A percentile compares a stretch with the other conserved stretches of the same genome.
Evolutionary conservation across 129 eudicot genomes (phyloP).

Genomic region (Chrysanthemum makinoi): DNA sequence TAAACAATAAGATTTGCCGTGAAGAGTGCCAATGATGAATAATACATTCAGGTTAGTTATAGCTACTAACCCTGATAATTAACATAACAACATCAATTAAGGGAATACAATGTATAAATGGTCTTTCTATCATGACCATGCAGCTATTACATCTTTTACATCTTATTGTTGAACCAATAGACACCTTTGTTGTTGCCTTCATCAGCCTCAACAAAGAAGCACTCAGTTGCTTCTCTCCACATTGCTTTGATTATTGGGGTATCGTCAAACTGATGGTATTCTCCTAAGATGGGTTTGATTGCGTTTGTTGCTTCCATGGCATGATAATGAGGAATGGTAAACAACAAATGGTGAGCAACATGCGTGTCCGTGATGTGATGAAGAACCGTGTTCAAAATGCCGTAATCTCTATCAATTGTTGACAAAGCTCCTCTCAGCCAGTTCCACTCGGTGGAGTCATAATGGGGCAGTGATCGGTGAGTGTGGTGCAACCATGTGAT

Average conservation of each 20-base stretch:
- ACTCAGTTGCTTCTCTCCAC: constrained; percentile 20
- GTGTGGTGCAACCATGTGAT: constrained; percentile 24
- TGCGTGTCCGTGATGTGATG: constrained; percentile 19
- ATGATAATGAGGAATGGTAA: constrained; percentile 16
- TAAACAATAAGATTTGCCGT: too few relatives aligned
- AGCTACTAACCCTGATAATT: too few relatives aligned
- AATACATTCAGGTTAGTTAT: too few relatives aligned
- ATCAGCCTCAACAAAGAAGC: constrained; percentile 26
- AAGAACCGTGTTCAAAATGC: constrained; percentile 10
- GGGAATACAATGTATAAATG: too few relatives aligned
- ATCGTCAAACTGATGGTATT: constrained; percentile 18
- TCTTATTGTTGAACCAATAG: constrained; percentile 17
- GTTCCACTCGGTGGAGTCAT: constrained; percentile 13
- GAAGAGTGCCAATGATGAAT: too few relatives aligned
- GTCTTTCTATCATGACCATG: too few relatives aligned
- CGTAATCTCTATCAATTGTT: constrained; percentile 8
- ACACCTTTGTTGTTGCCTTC: constrained; percentile 1
- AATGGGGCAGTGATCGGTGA: constrained; percentile 12
- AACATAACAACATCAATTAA: too few relatives aligned
- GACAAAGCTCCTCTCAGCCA: constrained; percentile 18
- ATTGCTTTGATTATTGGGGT: constrained; percentile 15
- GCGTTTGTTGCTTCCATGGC: constrained; percentile 18
- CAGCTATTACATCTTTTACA: neutral
- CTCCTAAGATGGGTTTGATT: constrained; percentile 7
- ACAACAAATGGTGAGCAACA: constrained; percentile 21